Conservation (phyloP, 2,329 filamentous ascomycete genomes). For the Exophiala oligosperma region DNA sequence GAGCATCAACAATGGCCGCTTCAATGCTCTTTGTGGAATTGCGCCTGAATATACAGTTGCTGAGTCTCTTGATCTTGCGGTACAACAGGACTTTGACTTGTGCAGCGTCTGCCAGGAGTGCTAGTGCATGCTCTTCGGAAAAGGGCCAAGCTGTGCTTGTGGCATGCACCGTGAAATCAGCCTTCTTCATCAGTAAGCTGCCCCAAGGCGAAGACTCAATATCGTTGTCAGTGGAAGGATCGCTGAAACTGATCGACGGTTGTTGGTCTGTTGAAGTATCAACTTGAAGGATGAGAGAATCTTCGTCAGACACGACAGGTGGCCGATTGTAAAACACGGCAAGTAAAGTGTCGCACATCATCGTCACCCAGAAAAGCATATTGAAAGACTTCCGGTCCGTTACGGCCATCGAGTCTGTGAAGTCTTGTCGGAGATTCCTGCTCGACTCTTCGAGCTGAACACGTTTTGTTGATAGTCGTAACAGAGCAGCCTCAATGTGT, state of each 20-base stretch:
- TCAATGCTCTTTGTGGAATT: constrained; percentile 44
- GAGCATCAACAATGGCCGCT: constrained; percentile 47
- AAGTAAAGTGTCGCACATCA: constrained; percentile 61
- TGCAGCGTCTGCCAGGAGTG: constrained; percentile 53
- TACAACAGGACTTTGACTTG: constrained; percentile 61
- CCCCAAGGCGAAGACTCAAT: constrained; percentile 7
- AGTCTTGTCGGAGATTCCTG: background rate
- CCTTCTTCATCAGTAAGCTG: constrained; percentile 4
- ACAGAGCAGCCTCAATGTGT: constrained; percentile 3
- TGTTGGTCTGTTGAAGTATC: background rate
- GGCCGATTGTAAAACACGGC: constrained; percentile 52
- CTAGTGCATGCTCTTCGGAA: constrained; percentile 51
- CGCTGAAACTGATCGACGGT: background rate
- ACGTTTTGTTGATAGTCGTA: constrained; percentile 8
- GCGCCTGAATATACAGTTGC: constrained; percentile 47
- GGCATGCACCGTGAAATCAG: constrained; percentile 35
- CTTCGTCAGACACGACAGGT: constrained; percentile 46
- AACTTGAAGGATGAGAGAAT: constrained; percentile 15
- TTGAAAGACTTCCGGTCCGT: constrained; percentile 49
- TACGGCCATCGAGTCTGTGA: background rate
- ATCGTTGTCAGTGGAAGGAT: background rate
- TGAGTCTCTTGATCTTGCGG: constrained; percentile 58
- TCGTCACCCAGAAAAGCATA: constrained; percentile 59
- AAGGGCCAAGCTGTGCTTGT: constrained; percentile 45
- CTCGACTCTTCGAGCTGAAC: background rate